phyloP scores from a whole-genome alignment of 768 basidiomycete species.

The Melanogaster broomeanus region DNA sequence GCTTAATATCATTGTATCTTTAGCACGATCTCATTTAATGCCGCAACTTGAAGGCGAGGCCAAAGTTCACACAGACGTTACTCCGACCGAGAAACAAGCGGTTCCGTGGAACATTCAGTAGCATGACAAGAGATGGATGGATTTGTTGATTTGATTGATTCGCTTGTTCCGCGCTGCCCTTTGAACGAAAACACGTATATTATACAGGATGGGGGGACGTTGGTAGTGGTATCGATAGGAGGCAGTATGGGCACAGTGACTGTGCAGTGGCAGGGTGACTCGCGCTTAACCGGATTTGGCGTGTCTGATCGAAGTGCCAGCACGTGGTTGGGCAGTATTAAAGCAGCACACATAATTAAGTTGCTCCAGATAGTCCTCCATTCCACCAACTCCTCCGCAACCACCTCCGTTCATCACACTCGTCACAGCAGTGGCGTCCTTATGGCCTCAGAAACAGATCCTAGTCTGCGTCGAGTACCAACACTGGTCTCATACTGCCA shows the following conservation, averaged over 20 bases:
- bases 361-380: neutral
- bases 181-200: too few relatives aligned
- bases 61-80: too few relatives aligned
- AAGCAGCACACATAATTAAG: constrained; percentile 1
- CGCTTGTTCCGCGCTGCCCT: neutral
- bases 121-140: too few relatives aligned
- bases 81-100: too few relatives aligned
- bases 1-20: too few relatives aligned
- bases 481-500: constrained; percentile 72
- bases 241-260: too few relatives aligned
- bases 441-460: constrained; percentile 40
- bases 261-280: constrained; percentile 12
- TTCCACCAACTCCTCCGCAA: neutral
- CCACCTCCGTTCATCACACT: neutral
- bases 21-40: too few relatives aligned
- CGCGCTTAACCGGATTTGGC: constrained; percentile 17
- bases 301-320: constrained; percentile 4
- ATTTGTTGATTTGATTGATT: too few relatives aligned
- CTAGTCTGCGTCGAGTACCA: constrained; percentile 47
- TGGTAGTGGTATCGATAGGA: too few relatives aligned
- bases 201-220: too few relatives aligned
- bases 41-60: too few relatives aligned
- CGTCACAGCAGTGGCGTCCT: neutral
- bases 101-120: too few relatives aligned
- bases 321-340: constrained; percentile 11